phyloP scores from a whole-genome alignment of 2,329 filamentous ascomycete species.

The Fusarium caatingaense region DNA sequence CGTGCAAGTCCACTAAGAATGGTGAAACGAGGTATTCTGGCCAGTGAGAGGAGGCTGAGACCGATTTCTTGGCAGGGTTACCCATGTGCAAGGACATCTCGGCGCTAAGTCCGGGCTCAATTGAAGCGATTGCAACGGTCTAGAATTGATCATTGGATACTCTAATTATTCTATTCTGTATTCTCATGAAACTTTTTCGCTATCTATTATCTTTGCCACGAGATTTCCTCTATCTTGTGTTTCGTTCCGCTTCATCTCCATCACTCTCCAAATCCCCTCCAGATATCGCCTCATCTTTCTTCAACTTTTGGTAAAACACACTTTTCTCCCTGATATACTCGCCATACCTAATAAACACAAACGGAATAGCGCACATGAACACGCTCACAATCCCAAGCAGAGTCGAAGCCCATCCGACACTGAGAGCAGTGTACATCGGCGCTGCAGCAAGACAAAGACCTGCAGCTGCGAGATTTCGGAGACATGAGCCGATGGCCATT shows the following conservation, averaged over 20 bases:
- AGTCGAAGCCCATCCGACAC: constrained; percentile 14
- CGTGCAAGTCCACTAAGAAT: background rate
- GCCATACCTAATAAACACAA: constrained; percentile 13
- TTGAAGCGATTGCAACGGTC: background rate
- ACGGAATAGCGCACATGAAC: constrained; percentile 18
- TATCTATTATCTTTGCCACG: too few relatives aligned
- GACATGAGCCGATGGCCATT: constrained; percentile 2
- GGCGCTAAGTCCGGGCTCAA: background rate
- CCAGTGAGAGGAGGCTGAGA: background rate
- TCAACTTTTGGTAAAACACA: constrained; percentile 16
- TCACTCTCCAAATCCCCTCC: constrained; percentile 1
- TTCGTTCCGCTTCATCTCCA: background rate
- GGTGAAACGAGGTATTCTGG: background rate
- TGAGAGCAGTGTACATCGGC: constrained; percentile 15
- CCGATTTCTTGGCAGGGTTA: background rate
- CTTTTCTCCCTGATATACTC: constrained; percentile 10
- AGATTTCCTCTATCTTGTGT: background rate
- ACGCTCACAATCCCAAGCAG: constrained; percentile 1
- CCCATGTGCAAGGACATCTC: background rate
- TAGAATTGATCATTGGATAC: background rate
- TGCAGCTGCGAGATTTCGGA: constrained; percentile 10
- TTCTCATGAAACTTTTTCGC: background rate
- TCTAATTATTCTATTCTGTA: background rate
- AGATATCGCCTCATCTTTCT: constrained; percentile 4
- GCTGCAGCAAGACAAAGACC: constrained; percentile 13